Percentiles rank a stretch among this genome's conserved stretches.
Conservation (phyloP, 768 basidiomycete species). For the Nidularia pulvinata region DNA sequence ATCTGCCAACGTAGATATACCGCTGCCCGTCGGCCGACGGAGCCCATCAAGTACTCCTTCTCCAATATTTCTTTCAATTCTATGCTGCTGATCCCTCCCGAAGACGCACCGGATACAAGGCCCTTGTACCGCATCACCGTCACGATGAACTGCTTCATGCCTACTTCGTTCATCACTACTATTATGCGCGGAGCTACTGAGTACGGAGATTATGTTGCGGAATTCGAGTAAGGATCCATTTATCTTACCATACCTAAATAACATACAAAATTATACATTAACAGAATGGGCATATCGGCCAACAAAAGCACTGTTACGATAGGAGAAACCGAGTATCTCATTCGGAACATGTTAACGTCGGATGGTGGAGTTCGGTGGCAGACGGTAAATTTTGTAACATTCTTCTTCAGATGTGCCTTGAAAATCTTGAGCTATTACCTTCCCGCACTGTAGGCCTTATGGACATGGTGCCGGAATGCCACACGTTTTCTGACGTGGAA, state of each 20-base stretch:
- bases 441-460: too few species aligned
- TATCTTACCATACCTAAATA: background rate
- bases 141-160: conserved; percentile 29
- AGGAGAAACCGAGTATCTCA: background rate
- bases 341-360: background rate
- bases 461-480: too few species aligned
- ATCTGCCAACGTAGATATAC: too few species aligned
- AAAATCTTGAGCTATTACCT: background rate
- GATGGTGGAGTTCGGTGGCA: background rate
- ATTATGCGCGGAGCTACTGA: conserved; percentile 20
- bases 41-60: background rate
- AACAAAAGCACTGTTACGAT: background rate
- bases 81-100: conserved; percentile 17
- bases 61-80: conserved; percentile 4
- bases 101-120: conserved; percentile 11
- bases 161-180: conserved; percentile 29
- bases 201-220: conserved; percentile 24
- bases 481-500: too few species aligned
- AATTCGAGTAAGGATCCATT: conserved; percentile 26
- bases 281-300: conserved; percentile 9
- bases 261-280: background rate
- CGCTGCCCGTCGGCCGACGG: too few species aligned
- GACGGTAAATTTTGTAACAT: background rate
- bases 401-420: background rate
- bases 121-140: conserved; percentile 27